Evolutionary conservation across 164 flowering plant genomes (phyloP), one percentile per base, ranked within the genome.

Genomic region (Tetrastigma voinierianum): DNA sequence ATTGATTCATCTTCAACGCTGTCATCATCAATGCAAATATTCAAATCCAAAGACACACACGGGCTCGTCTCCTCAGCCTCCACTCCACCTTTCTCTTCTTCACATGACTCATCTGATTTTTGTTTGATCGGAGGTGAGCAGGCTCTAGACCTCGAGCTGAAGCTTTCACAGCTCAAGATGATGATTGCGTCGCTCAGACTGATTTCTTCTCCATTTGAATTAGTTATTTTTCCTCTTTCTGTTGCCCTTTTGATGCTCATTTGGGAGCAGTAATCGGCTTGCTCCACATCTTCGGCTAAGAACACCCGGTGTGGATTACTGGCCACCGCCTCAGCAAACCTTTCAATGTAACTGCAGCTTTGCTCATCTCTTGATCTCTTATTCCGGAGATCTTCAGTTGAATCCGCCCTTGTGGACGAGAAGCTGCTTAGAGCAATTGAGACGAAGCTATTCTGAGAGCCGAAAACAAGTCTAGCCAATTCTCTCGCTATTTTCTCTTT

Each of bases 121-220:
- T 72, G 79, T 74, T 69, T 86, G 11, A 53, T 54, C 13, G 80
- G 71, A 69, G 96, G 92, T 64, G 94, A 89, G 61, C 83, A 80
- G 0, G 85, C 90, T 73, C 93, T 83, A n/a, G 93, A 88, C 66
- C 84, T 89, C 1, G 86, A 84, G 44, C 86, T 84, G 25, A 85
- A 88, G 65, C 89, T 84, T 60, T 89, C 94, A 59, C 97, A 89
- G 72, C 97, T 83, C 76, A 95, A 80, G 65, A 95, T 84, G 53
- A 95, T 44, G 57, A 95, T 88, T 11, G 96, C 88, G 46, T 95
- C 99, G 5, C 76, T 10, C 20, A 95, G 76, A 14, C 74, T 51
- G 43, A 85, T 80, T 62, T 83, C 86, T 23, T 83, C 86, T 0
- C 90, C 91, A 69, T 63, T 69, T 0, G 78, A 66, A 59, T 72